Conservation (phyloP, 495 filamentous ascomycete species). For the Penicillium argentinense region DNA sequence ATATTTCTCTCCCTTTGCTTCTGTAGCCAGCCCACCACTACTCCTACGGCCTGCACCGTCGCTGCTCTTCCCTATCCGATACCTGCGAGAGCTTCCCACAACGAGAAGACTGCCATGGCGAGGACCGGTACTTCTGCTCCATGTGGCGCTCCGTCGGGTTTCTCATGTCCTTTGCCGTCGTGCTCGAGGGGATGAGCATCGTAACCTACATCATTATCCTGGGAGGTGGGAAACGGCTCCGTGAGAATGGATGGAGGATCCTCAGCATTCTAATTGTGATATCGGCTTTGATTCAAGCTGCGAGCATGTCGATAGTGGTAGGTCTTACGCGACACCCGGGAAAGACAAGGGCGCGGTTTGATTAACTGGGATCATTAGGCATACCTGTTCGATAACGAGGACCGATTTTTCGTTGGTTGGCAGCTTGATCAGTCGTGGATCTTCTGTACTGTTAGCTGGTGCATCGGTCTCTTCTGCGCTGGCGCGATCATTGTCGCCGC, state of each 20-base stretch:
- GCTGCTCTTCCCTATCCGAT: slow-evolving; percentile 67
- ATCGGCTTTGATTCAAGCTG: slow-evolving; percentile 62
- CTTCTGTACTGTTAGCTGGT: slow-evolving; percentile 74
- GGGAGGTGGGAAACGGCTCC: slow-evolving; percentile 70
- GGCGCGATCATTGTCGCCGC: slow-evolving; percentile 62
- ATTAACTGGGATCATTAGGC: slow-evolving; percentile 57
- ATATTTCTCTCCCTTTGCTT: neutral
- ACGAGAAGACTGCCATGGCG: slow-evolving; percentile 65
- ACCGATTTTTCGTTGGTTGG: slow-evolving; percentile 86
- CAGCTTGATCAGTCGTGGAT: slow-evolving; percentile 74
- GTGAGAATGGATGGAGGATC: slow-evolving; percentile 76
- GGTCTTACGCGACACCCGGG: slow-evolving; percentile 27
- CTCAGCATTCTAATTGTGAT: slow-evolving; percentile 62
- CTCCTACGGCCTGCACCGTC: slow-evolving; percentile 76
- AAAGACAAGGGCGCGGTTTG: neutral
- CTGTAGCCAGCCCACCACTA: slow-evolving; percentile 51
- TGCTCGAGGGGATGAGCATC: slow-evolving; percentile 72
- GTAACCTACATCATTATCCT: slow-evolving; percentile 74
- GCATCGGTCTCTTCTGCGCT: slow-evolving; percentile 59
- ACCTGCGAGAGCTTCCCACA: slow-evolving; percentile 59
- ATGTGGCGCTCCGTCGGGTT: slow-evolving; percentile 90
- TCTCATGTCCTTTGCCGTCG: slow-evolving; percentile 76
- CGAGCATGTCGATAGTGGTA: slow-evolving; percentile 78
- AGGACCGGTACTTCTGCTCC: slow-evolving; percentile 77
- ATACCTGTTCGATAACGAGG: slow-evolving; percentile 81